A percentile compares a stretch with the other conserved stretches of the same genome.
Conservation (phyloP, 805 yeast species). For the Ogataea sp. region DNA sequence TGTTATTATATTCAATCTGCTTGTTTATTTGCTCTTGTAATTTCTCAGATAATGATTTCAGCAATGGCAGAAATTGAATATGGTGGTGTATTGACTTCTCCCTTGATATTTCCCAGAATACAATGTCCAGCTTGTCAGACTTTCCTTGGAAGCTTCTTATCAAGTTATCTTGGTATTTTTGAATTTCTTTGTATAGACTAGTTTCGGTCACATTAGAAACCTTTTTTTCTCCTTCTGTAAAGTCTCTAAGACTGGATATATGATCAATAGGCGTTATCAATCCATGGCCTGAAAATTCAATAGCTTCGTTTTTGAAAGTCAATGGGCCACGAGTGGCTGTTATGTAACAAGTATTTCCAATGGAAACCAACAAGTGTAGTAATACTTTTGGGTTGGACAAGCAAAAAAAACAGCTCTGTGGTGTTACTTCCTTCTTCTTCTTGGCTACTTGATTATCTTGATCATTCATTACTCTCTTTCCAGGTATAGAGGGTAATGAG, state of each 20-base stretch:
- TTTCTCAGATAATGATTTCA: conserved; percentile 24
- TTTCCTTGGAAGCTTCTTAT: conserved; percentile 35
- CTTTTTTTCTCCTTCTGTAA: conserved; percentile 16
- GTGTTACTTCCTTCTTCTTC: conserved; percentile 33
- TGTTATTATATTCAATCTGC: conserved; percentile 37
- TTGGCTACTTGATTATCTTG: too few species aligned
- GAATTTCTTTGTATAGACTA: conserved; percentile 35
- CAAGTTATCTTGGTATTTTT: conserved; percentile 38
- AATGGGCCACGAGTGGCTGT: conserved; percentile 86
- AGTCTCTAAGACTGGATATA: conserved; percentile 32
- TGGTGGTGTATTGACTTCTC: conserved; percentile 64
- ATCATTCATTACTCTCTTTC: conserved; percentile 4
- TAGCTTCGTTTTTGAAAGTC: conserved; percentile 37
- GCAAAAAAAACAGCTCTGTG: conserved; percentile 73
- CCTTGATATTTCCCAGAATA: conserved; percentile 66
- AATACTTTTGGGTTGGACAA: conserved; percentile 71
- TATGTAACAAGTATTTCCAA: conserved; percentile 57
- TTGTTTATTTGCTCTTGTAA: conserved; percentile 32
- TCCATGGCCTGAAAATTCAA: conserved; percentile 71
- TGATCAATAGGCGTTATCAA: conserved; percentile 76
- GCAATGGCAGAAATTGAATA: conserved; percentile 68
- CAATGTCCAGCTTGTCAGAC: conserved; percentile 36
- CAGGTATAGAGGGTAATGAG: not conserved
- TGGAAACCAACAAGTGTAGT: conserved; percentile 72
- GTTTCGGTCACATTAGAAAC: conserved; percentile 20